phyloP scores from a whole-genome alignment of 2,329 filamentous ascomycete genomes.

The Escovopsis sp. region DNA sequence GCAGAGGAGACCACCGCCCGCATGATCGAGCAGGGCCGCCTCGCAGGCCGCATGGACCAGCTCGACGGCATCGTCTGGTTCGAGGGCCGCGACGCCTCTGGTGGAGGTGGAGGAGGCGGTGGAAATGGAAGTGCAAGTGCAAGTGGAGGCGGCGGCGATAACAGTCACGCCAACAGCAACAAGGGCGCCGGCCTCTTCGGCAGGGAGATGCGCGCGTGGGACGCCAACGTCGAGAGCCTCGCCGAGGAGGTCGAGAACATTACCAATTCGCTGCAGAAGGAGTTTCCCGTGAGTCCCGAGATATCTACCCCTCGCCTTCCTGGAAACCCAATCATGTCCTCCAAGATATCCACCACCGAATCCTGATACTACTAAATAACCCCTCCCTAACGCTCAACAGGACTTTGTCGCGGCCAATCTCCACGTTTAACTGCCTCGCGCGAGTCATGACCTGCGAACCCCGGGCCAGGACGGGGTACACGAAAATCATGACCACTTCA shows the following conservation, averaged over 20 bases:
- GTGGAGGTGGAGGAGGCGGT: slow-evolving; percentile 46
- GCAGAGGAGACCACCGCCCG: slow-evolving; percentile 83
- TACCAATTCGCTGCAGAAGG: slow-evolving; percentile 63
- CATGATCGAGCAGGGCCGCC: slow-evolving; percentile 90
- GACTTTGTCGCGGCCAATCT: slow-evolving; percentile 43
- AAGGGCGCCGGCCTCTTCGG: slow-evolving; percentile 49
- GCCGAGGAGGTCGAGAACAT: slow-evolving; percentile 84
- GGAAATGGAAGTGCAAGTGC: slow-evolving; percentile 44
- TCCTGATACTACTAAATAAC: not conserved
- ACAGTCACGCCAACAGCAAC: slow-evolving; percentile 45
- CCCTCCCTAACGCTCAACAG: slow-evolving; percentile 14
- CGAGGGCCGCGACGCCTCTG: slow-evolving; percentile 56
- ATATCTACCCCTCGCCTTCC: not conserved
- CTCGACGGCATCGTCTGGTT: slow-evolving; percentile 83
- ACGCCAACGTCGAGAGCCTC: slow-evolving; percentile 71
- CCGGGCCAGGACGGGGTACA: not conserved
- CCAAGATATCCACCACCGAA: not conserved
- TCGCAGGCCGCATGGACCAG: slow-evolving; percentile 86
- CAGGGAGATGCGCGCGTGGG: slow-evolving; percentile 71
- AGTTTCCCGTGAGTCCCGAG: slow-evolving; percentile 47
- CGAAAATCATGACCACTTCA: too few relatives aligned
- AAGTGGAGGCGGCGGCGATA: too few relatives aligned
- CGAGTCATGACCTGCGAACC: not conserved
- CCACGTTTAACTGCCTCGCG: slow-evolving; percentile 16
- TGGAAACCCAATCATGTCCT: too few relatives aligned